A percentile compares a stretch with the other conserved stretches of the same genome.
phyloP scores from a whole-genome alignment of 1,139 yeast species.

The Taphrina sp. region DNA sequence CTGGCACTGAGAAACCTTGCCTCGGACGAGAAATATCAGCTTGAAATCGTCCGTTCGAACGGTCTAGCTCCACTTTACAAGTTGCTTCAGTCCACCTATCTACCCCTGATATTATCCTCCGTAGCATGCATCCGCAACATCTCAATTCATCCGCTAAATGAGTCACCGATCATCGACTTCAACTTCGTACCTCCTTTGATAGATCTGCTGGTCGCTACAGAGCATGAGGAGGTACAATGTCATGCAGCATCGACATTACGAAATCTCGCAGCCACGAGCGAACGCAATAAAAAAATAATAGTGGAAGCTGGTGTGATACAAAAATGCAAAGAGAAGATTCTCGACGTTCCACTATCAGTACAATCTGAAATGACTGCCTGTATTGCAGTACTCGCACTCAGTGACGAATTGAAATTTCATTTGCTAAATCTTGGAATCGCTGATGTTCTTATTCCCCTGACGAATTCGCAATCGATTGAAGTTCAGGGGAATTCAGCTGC shows the following conservation, averaged over 20 bases:
- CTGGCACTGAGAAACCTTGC: slow-evolving; percentile 93
- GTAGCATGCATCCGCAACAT: slow-evolving; percentile 97
- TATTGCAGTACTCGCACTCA: slow-evolving; percentile 91
- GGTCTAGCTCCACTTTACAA: slow-evolving; percentile 91
- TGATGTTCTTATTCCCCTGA: slow-evolving; percentile 86
- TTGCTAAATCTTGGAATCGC: slow-evolving; percentile 80
- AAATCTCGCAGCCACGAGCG: slow-evolving; percentile 92
- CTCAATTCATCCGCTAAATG: slow-evolving; percentile 93
- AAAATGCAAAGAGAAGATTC: slow-evolving; percentile 83
- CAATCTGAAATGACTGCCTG: slow-evolving; percentile 97
- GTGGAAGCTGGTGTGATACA: slow-evolving; percentile 95
- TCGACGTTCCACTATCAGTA: slow-evolving; percentile 70
- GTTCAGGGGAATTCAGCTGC: slow-evolving; percentile 99
- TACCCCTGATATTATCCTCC: slow-evolving; percentile 89
- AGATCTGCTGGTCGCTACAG: slow-evolving; percentile 74
- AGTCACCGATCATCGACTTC: slow-evolving; percentile 90
- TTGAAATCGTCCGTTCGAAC: slow-evolving; percentile 92
- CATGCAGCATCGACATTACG: slow-evolving; percentile 95
- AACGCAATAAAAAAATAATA: slow-evolving; percentile 85
- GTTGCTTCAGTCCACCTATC: slow-evolving; percentile 81
- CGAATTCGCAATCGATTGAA: slow-evolving; percentile 83
- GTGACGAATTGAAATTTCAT: slow-evolving; percentile 88
- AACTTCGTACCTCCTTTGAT: slow-evolving; percentile 92
- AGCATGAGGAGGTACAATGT: slow-evolving; percentile 94
- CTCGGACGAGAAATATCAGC: slow-evolving; percentile 82